A percentile compares a stretch with the other conserved stretches of the same genome.
These are phyloP conservation scores for Francoa sonchifolia DNA, from an alignment of 441 rosid species.

Conservation along the genomic window DNA sequence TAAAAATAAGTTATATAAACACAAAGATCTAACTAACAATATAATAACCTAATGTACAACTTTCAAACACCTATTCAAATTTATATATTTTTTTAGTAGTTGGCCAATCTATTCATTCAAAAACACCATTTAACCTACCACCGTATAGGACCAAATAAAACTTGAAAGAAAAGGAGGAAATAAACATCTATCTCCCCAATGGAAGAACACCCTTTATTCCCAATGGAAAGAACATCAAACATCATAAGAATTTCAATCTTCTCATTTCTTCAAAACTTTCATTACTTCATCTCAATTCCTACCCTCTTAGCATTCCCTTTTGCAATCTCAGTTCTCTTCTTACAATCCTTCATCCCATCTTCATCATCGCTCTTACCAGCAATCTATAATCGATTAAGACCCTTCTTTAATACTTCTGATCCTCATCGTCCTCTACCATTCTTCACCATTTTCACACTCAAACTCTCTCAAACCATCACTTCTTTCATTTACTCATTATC, in stretches of 20 bases:
- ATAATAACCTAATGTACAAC: no score
- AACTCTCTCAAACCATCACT: slow-evolving; percentile 63
- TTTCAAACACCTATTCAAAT: no score
- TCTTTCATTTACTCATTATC: slow-evolving; percentile 47
- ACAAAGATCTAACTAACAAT: no score
- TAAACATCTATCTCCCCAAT: slow-evolving; percentile 9
- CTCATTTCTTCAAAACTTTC: slow-evolving; percentile 49
- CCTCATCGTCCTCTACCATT: slow-evolving; percentile 46
- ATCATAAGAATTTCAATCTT: slow-evolving; percentile 57
- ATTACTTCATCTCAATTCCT: slow-evolving; percentile 38
- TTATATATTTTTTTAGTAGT: slow-evolving; percentile 30
- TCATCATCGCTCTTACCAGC: slow-evolving; percentile 25
- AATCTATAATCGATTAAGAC: slow-evolving; percentile 14
- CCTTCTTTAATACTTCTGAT: slow-evolving; percentile 11
- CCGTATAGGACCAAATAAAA: slow-evolving; percentile 5
- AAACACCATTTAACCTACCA: slow-evolving; percentile 9
- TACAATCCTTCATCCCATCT: slow-evolving; percentile 31
- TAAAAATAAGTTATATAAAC: no score
- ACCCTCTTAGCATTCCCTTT: slow-evolving; percentile 47
- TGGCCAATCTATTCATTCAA: slow-evolving; percentile 21
- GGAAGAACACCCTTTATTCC: slow-evolving; percentile 14
- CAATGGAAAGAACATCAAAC: slow-evolving; percentile 35
- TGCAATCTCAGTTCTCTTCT: slow-evolving; percentile 45
- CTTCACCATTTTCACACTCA: slow-evolving; percentile 44
- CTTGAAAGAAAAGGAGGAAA: slow-evolving; percentile 8